phyloP scores from a whole-genome alignment of 2,329 filamentous ascomycete genomes.

The Penicillium sp. region DNA sequence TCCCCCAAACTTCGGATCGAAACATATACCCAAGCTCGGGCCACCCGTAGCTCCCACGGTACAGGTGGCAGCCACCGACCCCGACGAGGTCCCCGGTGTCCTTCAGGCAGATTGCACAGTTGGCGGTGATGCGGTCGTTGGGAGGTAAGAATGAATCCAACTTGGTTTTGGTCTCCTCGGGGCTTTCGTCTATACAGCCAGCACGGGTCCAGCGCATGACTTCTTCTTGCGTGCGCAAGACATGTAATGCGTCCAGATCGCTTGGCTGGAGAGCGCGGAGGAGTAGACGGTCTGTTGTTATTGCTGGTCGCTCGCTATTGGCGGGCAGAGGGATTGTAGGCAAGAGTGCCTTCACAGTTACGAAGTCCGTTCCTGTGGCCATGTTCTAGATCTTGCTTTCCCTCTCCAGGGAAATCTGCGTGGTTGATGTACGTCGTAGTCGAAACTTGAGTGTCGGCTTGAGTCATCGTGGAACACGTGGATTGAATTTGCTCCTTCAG shows the following conservation, averaged over 20 bases:
- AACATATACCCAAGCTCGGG: slow-evolving; percentile 16
- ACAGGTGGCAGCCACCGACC: slow-evolving; percentile 13
- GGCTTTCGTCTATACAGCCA: slow-evolving; percentile 9
- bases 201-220: slow-evolving; percentile 14
- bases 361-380: background rate
- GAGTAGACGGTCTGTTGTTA: slow-evolving; percentile 12
- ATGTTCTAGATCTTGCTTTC: background rate
- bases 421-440: background rate
- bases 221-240: slow-evolving; percentile 13
- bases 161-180: slow-evolving; percentile 11
- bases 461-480: background rate
- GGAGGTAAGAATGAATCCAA: slow-evolving; percentile 13
- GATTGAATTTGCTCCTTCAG: background rate
- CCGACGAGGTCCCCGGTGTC: slow-evolving; percentile 13
- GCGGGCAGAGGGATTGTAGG: slow-evolving; percentile 12
- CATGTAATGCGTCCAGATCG: slow-evolving; percentile 12
- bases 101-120: slow-evolving; percentile 15
- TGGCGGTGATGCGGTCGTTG: slow-evolving; percentile 11
- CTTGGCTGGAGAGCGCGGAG: slow-evolving; percentile 7
- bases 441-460: too few relatives aligned
- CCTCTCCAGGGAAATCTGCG: background rate
- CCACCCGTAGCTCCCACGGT: slow-evolving; percentile 12
- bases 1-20: slow-evolving; percentile 11
- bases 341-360: slow-evolving; percentile 10
- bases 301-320: slow-evolving; percentile 4